Conservation (phyloP, 2,329 filamentous ascomycete species). For the Scortechinia acanthostroma region DNA sequence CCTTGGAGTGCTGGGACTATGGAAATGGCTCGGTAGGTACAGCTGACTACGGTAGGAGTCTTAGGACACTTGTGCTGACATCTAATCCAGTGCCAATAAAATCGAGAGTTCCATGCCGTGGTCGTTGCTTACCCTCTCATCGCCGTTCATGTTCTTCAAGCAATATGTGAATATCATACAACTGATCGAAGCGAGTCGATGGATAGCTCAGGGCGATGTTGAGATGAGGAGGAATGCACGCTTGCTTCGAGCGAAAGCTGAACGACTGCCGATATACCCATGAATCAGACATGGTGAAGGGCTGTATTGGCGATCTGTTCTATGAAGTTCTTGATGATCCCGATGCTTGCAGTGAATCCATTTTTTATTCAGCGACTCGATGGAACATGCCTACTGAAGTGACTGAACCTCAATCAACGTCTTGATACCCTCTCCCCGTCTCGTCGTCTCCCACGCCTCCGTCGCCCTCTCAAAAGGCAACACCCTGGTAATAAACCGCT, state of each 20-base stretch:
- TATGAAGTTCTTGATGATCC: no score
- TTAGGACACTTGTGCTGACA: no score
- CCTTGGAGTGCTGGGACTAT: neutral
- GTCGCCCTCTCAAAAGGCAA: neutral
- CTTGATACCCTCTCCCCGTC: neutral
- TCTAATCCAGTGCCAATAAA: neutral
- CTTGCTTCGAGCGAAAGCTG: no score
- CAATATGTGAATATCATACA: conserved; percentile 1
- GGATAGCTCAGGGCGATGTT: neutral
- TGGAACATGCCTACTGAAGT: no score
- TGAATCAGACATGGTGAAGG: no score
- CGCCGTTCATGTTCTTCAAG: neutral
- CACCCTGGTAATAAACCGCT: neutral
- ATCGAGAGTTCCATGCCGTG: neutral
- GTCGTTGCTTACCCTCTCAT: neutral
- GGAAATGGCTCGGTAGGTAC: neutral
- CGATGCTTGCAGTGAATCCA: no score
- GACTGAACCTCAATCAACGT: neutral
- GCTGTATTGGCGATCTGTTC: no score
- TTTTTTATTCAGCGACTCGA: no score
- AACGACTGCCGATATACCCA: no score
- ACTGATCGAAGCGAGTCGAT: neutral
- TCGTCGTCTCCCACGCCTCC: neutral
- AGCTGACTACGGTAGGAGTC: no score
- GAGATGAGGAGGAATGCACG: conserved; percentile 1